phyloP scores from a whole-genome alignment of 768 basidiomycete genomes.

The Russula vinacea region DNA sequence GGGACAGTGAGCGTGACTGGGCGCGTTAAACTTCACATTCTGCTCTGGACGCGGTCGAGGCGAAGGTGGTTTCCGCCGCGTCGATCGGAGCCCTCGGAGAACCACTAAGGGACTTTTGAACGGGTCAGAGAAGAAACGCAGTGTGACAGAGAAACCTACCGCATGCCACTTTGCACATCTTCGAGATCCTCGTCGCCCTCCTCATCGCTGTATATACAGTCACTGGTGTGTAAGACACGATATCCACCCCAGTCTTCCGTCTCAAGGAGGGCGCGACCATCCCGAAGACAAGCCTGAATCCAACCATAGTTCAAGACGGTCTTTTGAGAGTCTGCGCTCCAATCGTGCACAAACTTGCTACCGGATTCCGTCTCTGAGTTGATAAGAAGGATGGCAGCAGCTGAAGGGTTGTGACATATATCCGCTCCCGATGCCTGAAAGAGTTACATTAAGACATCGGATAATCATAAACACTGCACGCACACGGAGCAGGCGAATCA shows the following conservation, averaged over 20 bases:
- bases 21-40: background rate
- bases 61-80: background rate
- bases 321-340: conserved; percentile 49
- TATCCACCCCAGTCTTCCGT: conserved; percentile 53
- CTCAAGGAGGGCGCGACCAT: conserved; percentile 45
- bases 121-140: background rate
- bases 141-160: background rate
- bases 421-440: conserved; percentile 53
- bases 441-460: background rate
- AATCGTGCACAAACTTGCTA: conserved; percentile 54
- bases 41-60: background rate
- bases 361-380: conserved; percentile 52
- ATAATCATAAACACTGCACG: conserved; percentile 3
- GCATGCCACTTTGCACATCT: background rate
- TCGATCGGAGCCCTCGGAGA: background rate
- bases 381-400: conserved; percentile 59
- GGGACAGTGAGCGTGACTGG: background rate
- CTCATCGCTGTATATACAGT: conserved; percentile 25
- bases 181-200: conserved; percentile 15
- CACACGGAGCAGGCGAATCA: conserved; percentile 41
- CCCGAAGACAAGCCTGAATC: conserved; percentile 47
- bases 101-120: background rate
- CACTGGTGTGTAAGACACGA: conserved; percentile 27
- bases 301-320: conserved; percentile 54
- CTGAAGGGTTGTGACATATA: conserved; percentile 49